phyloP scores from a whole-genome alignment of 148 eudicot species.

The Nepenthes mirabilis region DNA sequence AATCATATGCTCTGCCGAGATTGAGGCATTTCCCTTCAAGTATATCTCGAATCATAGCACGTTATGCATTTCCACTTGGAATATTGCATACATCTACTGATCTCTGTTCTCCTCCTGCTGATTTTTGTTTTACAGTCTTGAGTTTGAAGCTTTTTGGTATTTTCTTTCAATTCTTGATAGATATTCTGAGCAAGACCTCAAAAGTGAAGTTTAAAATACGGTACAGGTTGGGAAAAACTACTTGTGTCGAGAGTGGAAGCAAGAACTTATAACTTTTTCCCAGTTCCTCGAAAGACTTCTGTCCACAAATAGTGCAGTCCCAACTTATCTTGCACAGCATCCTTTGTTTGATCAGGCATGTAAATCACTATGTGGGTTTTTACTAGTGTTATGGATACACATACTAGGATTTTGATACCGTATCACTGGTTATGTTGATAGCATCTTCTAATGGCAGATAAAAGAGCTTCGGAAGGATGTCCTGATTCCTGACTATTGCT shows the following conservation, averaged over 20 bases:
- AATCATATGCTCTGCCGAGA: too few relatives aligned
- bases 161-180: constrained; percentile 1
- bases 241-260: constrained; percentile 89
- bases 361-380: constrained; percentile 2
- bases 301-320: constrained; percentile 36
- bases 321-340: constrained; percentile 94
- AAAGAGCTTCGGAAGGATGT: constrained; percentile 78
- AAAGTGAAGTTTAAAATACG: constrained; percentile 5
- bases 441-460: constrained; percentile 47
- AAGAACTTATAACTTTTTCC: constrained; percentile 80
- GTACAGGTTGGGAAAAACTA: constrained; percentile 90
- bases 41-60: too few relatives aligned
- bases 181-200: neutral
- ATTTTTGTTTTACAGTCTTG: neutral
- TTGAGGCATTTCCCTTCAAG: too few relatives aligned
- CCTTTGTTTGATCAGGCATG: constrained; percentile 97
- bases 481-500: constrained; percentile 84
- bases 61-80: too few relatives aligned
- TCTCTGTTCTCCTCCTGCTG: neutral
- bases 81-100: too few relatives aligned
- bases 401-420: neutral
- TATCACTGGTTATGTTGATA: constrained; percentile 8
- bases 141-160: too few relatives aligned
- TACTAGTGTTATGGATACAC: neutral
- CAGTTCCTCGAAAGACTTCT: constrained; percentile 60